Percentiles rank a stretch among this genome's conserved stretches.
Evolutionary conservation across 345 rosid species (phyloP).

Genomic region (Hibiscus syriacus): DNA sequence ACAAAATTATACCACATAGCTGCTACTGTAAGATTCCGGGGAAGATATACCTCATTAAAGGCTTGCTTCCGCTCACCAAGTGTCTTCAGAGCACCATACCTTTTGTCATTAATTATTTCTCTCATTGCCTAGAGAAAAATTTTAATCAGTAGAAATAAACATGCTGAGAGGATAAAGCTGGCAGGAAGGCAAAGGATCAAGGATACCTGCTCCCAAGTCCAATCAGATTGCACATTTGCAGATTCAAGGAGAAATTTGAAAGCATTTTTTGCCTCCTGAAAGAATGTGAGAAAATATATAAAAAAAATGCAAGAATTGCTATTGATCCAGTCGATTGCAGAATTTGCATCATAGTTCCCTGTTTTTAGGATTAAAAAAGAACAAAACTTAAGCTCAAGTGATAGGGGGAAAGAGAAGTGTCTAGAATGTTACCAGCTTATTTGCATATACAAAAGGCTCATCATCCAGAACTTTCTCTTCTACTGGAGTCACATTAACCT

Average conservation of each 20-base stretch:
- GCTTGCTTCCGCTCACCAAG: slow-evolving; percentile 98
- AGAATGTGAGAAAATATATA: neutral
- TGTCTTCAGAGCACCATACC: slow-evolving; percentile 85
- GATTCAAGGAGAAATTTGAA: slow-evolving; percentile 91
- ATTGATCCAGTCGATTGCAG: neutral
- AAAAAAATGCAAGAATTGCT: neutral
- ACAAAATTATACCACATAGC: neutral
- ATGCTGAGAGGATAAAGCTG: slow-evolving; percentile 7
- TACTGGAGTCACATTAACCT: slow-evolving; percentile 38
- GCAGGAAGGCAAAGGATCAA: slow-evolving; percentile 2
- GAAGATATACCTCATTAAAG: slow-evolving; percentile 76
- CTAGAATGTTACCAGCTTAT: slow-evolving; percentile 54
- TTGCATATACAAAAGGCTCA: slow-evolving; percentile 73
- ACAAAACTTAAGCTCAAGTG: neutral
- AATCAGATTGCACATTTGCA: slow-evolving; percentile 79
- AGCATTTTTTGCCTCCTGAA: slow-evolving; percentile 94
- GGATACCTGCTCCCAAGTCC: slow-evolving; percentile 99
- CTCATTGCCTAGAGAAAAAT: slow-evolving; percentile 54
- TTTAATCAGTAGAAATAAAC: slow-evolving; percentile 16
- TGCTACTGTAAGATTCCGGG: neutral
- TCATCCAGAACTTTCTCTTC: slow-evolving; percentile 70
- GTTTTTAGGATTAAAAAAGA: neutral
- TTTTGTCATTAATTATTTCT: slow-evolving; percentile 78
- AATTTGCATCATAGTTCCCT: neutral
- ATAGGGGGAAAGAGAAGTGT: neutral